A percentile compares a stretch with the other conserved stretches of the same genome.
Conservation (phyloP, 257 asterid species). For the Forsythia suspensa region DNA sequence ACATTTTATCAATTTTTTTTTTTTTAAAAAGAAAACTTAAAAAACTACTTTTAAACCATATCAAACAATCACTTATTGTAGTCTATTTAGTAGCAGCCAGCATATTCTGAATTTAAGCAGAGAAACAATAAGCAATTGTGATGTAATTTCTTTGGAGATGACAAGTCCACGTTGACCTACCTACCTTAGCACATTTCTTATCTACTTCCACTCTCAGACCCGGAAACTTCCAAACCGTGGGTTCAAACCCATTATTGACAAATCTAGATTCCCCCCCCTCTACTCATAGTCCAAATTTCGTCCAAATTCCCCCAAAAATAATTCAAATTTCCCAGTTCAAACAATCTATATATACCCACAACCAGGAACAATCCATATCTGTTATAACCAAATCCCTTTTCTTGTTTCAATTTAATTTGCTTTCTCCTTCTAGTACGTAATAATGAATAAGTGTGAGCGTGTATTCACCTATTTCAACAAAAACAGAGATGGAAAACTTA, state of each 20-base stretch:
- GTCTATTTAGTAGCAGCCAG: too few species aligned
- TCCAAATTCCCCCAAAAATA: too few species aligned
- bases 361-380: neutral
- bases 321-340: neutral
- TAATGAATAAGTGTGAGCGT: slow-evolving; percentile 10
- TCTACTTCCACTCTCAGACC: neutral
- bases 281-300: too few species aligned
- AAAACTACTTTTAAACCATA: too few species aligned
- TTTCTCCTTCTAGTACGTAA: neutral
- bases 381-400: neutral
- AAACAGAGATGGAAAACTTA: slow-evolving; percentile 9
- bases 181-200: neutral
- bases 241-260: neutral
- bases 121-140: neutral
- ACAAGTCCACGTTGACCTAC: neutral
- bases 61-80: too few species aligned
- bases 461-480: slow-evolving; percentile 16
- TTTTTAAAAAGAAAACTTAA: too few species aligned
- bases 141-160: neutral
- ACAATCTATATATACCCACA: neutral
- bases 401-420: neutral
- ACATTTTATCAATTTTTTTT: too few species aligned
- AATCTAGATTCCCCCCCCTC: neutral
- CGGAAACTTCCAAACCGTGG: neutral
- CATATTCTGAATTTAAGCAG: too few species aligned